A percentile compares a stretch with the other conserved stretches of the same genome.
Evolutionary conservation across 1,284 basidiomycete species (phyloP).

Genomic region (Cryptococcus amylolentus): DNA sequence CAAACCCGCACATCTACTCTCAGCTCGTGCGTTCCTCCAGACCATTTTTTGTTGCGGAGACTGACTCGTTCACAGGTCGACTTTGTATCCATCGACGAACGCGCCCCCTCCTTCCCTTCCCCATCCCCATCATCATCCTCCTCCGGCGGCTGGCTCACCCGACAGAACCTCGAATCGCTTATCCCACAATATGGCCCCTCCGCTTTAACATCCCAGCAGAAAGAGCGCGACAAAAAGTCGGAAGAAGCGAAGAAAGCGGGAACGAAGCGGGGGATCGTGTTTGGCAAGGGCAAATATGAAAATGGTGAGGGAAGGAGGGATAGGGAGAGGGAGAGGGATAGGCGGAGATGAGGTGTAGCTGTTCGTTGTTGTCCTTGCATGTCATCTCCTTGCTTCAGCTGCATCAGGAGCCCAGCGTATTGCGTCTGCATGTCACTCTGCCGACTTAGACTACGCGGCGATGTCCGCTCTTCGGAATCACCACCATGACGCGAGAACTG

Average conservation of each 20-base stretch:
- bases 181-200: conserved; percentile 29
- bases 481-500: too few species aligned
- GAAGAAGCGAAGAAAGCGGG: conserved; percentile 58
- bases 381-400: too few species aligned
- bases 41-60: background rate
- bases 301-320: conserved; percentile 6
- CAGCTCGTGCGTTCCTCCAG: conserved; percentile 57
- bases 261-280: conserved; percentile 61
- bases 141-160: conserved; percentile 36
- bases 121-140: conserved; percentile 41
- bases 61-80: conserved; percentile 57
- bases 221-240: conserved; percentile 58
- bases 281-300: conserved; percentile 37
- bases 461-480: too few species aligned
- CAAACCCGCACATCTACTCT: conserved; percentile 89
- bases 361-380: too few species aligned
- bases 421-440: too few species aligned
- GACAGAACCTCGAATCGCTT: conserved; percentile 23
- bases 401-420: too few species aligned
- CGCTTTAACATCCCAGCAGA: conserved; percentile 54
- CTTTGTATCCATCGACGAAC: conserved; percentile 84
- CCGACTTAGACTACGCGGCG: too few species aligned
- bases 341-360: background rate
- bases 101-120: conserved; percentile 70
- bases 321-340: conserved; percentile 2